Evolutionary conservation across 257 asterid species (phyloP).

Genomic region (Thymus mandschuricus): DNA sequence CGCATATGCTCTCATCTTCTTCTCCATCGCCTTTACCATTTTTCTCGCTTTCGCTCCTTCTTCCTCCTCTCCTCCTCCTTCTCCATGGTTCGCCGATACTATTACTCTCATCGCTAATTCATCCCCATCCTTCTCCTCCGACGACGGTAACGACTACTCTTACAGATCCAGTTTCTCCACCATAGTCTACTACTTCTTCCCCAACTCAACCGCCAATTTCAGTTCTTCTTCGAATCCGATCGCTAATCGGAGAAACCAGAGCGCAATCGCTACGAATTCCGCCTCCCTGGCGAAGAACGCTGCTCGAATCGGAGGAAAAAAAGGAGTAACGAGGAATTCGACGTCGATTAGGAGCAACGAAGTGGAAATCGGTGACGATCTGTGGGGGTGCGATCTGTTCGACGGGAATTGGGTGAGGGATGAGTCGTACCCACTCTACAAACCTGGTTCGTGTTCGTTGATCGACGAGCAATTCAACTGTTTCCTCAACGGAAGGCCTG

Average conservation of each 20-base stretch:
- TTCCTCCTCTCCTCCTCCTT: conserved; percentile 63
- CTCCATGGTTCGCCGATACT: conserved; percentile 62
- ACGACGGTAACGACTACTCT: conserved; percentile 31
- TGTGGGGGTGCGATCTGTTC: conserved; percentile 68
- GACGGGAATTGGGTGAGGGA: conserved; percentile 95
- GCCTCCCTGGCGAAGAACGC: conserved; percentile 25
- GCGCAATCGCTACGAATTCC: conserved; percentile 26
- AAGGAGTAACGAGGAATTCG: background rate
- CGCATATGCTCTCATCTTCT: conserved; percentile 56
- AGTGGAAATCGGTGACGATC: background rate
- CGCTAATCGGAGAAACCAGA: conserved; percentile 31
- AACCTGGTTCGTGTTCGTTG: conserved; percentile 89
- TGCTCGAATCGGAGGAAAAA: conserved; percentile 27
- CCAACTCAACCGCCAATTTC: conserved; percentile 39
- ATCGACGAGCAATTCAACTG: conserved; percentile 96
- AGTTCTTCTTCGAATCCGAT: conserved; percentile 3
- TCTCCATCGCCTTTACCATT: conserved; percentile 68
- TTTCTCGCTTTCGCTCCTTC: conserved; percentile 77
- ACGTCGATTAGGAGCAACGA: background rate
- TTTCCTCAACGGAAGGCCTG: conserved; percentile 80
- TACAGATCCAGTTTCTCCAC: conserved; percentile 63
- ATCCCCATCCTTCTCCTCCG: conserved; percentile 21
- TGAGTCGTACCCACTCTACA: conserved; percentile 77
- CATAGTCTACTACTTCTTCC: conserved; percentile 46
- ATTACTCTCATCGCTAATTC: conserved; percentile 27